phyloP scores from a whole-genome alignment of 495 filamentous ascomycete genomes.

The Aspergillus haitiensis region DNA sequence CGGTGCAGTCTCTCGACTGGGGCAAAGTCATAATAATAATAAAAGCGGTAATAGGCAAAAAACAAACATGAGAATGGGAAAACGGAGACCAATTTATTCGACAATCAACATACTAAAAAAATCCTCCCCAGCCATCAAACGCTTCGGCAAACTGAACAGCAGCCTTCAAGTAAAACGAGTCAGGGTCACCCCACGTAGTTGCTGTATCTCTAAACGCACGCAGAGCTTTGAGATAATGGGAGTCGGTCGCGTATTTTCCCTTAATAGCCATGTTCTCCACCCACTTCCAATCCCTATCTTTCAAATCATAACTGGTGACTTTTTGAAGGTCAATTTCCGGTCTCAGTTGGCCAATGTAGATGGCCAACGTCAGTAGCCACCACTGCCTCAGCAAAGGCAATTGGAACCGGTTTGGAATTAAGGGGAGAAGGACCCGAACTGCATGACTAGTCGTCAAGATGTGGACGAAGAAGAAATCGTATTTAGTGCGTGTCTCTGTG shows the following conservation, averaged over 20 bases:
- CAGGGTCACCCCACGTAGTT: conserved; percentile 79
- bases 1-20: too few species aligned
- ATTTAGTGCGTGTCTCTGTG: conserved; percentile 39
- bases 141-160: conserved; percentile 78
- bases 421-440: conserved; percentile 77
- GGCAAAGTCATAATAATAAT: too few species aligned
- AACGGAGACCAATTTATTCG: conserved; percentile 4
- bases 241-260: conserved; percentile 63
- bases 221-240: conserved; percentile 81
- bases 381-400: conserved; percentile 74
- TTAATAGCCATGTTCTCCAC: conserved; percentile 67
- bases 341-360: conserved; percentile 74
- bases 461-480: conserved; percentile 86
- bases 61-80: not conserved
- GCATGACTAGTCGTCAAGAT: conserved; percentile 83
- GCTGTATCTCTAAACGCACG: conserved; percentile 73
- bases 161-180: conserved; percentile 72
- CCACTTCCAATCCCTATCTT: conserved; percentile 72
- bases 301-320: conserved; percentile 59
- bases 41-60: not conserved
- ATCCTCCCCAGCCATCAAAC: conserved; percentile 74
- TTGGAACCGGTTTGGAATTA: conserved; percentile 72
- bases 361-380: conserved; percentile 78
- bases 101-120: conserved; percentile 32
- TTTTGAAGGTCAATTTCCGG: conserved; percentile 66